phyloP scores from a whole-genome alignment of 2,329 filamentous ascomycete genomes.

The Pyrenochaeta sp. region DNA sequence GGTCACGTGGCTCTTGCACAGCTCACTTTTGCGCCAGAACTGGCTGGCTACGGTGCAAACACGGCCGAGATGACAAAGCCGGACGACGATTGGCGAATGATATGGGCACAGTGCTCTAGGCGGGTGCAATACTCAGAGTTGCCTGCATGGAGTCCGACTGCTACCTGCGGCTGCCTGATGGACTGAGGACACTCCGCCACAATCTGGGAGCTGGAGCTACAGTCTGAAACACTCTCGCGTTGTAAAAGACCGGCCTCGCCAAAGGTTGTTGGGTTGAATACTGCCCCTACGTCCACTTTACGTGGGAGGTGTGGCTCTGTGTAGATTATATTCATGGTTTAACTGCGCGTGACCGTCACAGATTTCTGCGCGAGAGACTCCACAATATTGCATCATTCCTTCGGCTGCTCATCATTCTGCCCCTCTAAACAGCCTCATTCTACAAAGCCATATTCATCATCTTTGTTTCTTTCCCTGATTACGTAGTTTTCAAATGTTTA shows the following conservation, averaged over 20 bases:
- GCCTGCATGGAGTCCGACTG: slow-evolving; percentile 30
- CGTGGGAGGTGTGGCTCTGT: neutral
- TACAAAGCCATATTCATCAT: too few relatives aligned
- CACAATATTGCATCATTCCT: too few relatives aligned
- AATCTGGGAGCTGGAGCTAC: slow-evolving; percentile 3
- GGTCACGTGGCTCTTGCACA: slow-evolving; percentile 25
- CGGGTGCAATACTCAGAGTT: slow-evolving; percentile 11
- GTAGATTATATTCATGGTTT: neutral
- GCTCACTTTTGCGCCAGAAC: slow-evolving; percentile 7
- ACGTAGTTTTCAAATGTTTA: too few relatives aligned
- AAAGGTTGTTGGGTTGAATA: neutral
- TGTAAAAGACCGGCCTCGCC: slow-evolving; percentile 10
- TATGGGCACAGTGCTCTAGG: slow-evolving; percentile 1
- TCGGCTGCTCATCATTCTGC: too few relatives aligned
- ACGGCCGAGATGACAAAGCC: slow-evolving; percentile 18
- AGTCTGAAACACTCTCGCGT: slow-evolving; percentile 23
- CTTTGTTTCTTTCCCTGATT: too few relatives aligned
- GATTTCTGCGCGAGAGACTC: too few relatives aligned
- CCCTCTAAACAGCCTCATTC: too few relatives aligned
- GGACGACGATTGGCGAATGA: slow-evolving; percentile 22
- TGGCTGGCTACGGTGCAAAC: slow-evolving; percentile 3
- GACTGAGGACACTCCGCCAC: slow-evolving; percentile 27
- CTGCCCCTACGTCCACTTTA: slow-evolving; percentile 1
- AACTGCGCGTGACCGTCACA: neutral
- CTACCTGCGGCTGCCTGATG: slow-evolving; percentile 46